Conservation (phyloP, 169 alveolate species). For the Eimeria falciformis region DNA sequence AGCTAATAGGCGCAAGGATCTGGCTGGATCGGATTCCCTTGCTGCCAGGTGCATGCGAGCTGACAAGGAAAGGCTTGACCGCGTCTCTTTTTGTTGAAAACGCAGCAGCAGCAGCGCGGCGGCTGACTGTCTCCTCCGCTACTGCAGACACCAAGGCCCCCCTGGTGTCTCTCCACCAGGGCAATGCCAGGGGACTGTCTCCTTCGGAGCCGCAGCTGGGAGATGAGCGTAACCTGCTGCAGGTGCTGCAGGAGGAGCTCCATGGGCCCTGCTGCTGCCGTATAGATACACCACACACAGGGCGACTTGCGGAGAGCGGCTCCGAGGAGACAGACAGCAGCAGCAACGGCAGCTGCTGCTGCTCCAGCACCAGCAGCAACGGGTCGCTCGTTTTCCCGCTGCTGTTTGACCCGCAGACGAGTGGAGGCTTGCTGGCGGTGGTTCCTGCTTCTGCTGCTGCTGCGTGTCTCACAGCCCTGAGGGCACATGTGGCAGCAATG, state of each 20-base stretch:
- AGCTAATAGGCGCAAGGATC: slow-evolving; percentile 40
- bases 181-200: slow-evolving; percentile 29
- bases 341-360: slow-evolving; percentile 18
- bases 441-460: slow-evolving; percentile 67
- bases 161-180: slow-evolving; percentile 25
- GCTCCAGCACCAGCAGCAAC: slow-evolving; percentile 13
- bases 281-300: not conserved
- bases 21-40: slow-evolving; percentile 3
- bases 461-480: slow-evolving; percentile 48
- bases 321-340: not conserved
- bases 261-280: slow-evolving; percentile 43
- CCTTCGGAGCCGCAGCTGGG: slow-evolving; percentile 14
- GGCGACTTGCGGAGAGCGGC: not conserved
- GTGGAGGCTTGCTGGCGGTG: slow-evolving; percentile 72
- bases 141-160: slow-evolving; percentile 4
- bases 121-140: not conserved
- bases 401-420: slow-evolving; percentile 77
- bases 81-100: slow-evolving; percentile 46
- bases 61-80: not conserved
- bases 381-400: slow-evolving; percentile 43
- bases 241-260: slow-evolving; percentile 43
- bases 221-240: slow-evolving; percentile 19
- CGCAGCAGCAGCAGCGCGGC: slow-evolving; percentile 18
- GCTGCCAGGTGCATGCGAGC: slow-evolving; percentile 25
- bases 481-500: slow-evolving; percentile 19